Conservation (phyloP, 176 grass and related monocot species). For the Areca catechu region DNA sequence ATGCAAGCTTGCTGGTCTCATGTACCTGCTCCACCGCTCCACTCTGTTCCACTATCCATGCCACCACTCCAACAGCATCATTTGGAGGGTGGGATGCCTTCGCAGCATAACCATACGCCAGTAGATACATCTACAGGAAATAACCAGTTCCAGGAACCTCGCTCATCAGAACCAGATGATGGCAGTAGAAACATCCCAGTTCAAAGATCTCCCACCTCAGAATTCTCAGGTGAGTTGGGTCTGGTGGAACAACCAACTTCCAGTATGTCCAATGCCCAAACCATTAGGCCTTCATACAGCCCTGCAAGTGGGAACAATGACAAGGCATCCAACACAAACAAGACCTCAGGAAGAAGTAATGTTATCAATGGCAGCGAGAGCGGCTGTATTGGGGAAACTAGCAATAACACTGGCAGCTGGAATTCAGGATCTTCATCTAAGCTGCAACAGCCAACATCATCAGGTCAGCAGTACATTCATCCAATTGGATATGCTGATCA, state of each 20-base stretch:
- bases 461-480: slow-evolving; percentile 37
- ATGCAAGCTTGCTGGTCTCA: slow-evolving; percentile 93
- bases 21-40: slow-evolving; percentile 61
- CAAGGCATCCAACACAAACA: slow-evolving; percentile 43
- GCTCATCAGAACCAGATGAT: slow-evolving; percentile 32
- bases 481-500: slow-evolving; percentile 39
- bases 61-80: slow-evolving; percentile 75
- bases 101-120: slow-evolving; percentile 49
- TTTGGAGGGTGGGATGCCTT: slow-evolving; percentile 32
- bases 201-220: slow-evolving; percentile 28
- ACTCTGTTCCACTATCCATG: slow-evolving; percentile 65
- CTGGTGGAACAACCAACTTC: slow-evolving; percentile 38
- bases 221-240: slow-evolving; percentile 43
- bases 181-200: slow-evolving; percentile 26
- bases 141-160: slow-evolving; percentile 45
- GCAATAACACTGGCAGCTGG: slow-evolving; percentile 31
- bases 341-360: slow-evolving; percentile 29
- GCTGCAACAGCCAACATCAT: slow-evolving; percentile 21
- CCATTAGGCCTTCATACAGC: slow-evolving; percentile 29
- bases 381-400: slow-evolving; percentile 20
- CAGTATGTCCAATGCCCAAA: slow-evolving; percentile 32
- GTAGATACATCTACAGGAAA: slow-evolving; percentile 31
- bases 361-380: slow-evolving; percentile 29
- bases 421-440: slow-evolving; percentile 31
- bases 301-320: slow-evolving; percentile 31